Conservation (phyloP, 768 basidiomycete species). For the Lyophyllum atratum region DNA sequence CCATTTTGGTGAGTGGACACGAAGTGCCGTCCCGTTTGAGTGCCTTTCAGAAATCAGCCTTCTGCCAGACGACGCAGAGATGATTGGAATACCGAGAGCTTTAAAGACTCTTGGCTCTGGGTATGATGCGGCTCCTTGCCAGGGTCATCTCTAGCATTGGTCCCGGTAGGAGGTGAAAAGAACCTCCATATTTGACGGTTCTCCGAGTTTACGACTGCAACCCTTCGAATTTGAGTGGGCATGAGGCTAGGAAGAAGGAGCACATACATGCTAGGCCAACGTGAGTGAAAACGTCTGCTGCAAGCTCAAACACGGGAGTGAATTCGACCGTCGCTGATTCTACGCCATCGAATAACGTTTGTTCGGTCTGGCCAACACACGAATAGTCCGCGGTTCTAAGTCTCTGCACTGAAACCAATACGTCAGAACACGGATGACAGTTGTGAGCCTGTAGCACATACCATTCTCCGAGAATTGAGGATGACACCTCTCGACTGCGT, state of each 20-base stretch:
- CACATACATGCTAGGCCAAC: constrained; percentile 19
- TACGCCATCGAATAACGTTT: constrained; percentile 17
- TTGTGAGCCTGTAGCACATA: constrained; percentile 4
- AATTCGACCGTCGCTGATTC: constrained; percentile 10
- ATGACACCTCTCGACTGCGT: constrained; percentile 17
- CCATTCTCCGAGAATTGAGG: constrained; percentile 22
- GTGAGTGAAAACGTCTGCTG: constrained; percentile 18
- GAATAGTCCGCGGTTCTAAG: constrained; percentile 15
- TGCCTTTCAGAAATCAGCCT: neutral
- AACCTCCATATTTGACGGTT: constrained; percentile 1
- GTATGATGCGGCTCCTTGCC: neutral
- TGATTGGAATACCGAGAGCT: constrained; percentile 6
- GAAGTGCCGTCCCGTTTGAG: constrained; percentile 20
- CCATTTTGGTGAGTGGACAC: constrained; percentile 14
- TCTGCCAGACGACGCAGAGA: neutral
- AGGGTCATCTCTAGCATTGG: neutral
- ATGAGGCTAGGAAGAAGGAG: neutral
- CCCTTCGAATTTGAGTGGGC: neutral
- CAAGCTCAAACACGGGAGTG: constrained; percentile 14
- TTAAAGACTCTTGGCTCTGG: neutral
- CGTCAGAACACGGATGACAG: neutral
- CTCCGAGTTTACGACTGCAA: constrained; percentile 11
- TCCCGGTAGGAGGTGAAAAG: constrained; percentile 4
- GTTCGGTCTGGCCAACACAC: constrained; percentile 11
- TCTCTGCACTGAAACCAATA: constrained; percentile 13